Base-by-base conservation (phyloP, 2,329 filamentous ascomycete species). In the Apiospora koreana region DNA sequence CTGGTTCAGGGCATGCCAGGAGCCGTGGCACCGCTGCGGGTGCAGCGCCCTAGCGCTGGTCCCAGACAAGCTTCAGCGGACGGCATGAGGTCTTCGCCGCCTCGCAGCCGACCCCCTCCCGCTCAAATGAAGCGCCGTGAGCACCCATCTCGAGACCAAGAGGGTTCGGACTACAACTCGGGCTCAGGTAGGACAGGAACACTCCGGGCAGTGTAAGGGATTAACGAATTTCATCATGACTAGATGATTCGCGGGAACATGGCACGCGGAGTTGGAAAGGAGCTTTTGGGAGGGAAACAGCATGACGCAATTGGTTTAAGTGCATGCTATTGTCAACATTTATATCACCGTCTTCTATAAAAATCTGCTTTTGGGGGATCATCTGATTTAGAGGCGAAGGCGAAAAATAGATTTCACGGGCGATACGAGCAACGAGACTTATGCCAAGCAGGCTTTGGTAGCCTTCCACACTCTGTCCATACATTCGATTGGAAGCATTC, bases 141-240 rank as follows among this genome's bases (percentile, higher is more conserved):
- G 67, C 23, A 69, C 73, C 28, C 72, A 70, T 21, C 71, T 70
- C 35, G 75, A 75, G 65, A 70, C 69, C 28, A 74, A 75, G 64
- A 75, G 23, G 71, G 73, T 48, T 70, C 72, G 2, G 73, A 77
- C 10, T 77, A 77, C 69, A 79, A 77, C 68, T 71, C 76, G 3
- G 76, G 77, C 10, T 73, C 77, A 5, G 78, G 78, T 1, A 73
- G 78, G 42, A 74, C 74, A 9, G 78, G 78, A 12, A 79, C 77
- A 9, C 70, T 80, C 50, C 78, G 78, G 69, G 78, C 77, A 23
- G 77, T 80, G 25, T 80, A 69, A 78, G n/a, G 41, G 43, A 3
- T 35, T 23, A 48, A 38, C 66, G 43, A 45, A 45, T 9, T 31
- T 23, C 38, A 38, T 45, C 50, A 66, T 18, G 38, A 42, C 14